Base-by-base conservation (phyloP, 176 grass and related monocot genomes). In the Oryza longistaminata region DNA sequence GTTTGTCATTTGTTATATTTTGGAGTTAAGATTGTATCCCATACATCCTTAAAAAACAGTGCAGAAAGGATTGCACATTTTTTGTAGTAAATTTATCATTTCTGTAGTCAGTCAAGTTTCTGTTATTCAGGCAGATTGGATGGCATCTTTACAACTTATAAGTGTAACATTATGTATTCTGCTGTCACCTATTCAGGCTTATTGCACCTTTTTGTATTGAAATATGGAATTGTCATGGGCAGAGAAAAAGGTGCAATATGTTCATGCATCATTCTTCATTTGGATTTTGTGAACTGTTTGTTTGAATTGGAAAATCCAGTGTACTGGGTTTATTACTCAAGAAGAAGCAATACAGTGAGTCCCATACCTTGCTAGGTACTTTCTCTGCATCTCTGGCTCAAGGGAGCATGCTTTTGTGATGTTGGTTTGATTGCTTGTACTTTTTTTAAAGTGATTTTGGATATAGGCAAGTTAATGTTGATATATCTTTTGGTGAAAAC, bases 1-100 rank as follows among this genome's bases (percentile, higher is more conserved):
- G 26, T 80, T 58, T 31, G 67, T 43, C 24, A 69, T 69, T 21
- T 81, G 49, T 81, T 46, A 70, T 39, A 64, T 70, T 89, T 68
- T 29, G 72, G 80, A 78, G 11, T 58, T 80, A 19, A 74, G 76
- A 85, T 50, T 70, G 70, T 42, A 81, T 13, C 64, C 37, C 16
- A 80, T 22, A 66, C 43, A 72, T 83, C 50, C 40, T 73, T n/a
- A 31, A 21, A 21, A 77, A 71, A 6, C 11, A 43, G 82, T 65
- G 11, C 39, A 74, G 65, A 48, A 62, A 68, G 0, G 58, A 33
- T 13, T 9, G 29, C 7, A 2, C 9, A 35, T 69, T 64, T 82
- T 45, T 58, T 61, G 21, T 69, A 13, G 17, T 74, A 77, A 39
- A 58, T 16, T 49, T 22, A 31, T 45, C 27, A 14, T 73, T 66